Evolutionary conservation across 2,329 filamentous ascomycete species (phyloP).

Genomic region (Botrytis galanthina): DNA sequence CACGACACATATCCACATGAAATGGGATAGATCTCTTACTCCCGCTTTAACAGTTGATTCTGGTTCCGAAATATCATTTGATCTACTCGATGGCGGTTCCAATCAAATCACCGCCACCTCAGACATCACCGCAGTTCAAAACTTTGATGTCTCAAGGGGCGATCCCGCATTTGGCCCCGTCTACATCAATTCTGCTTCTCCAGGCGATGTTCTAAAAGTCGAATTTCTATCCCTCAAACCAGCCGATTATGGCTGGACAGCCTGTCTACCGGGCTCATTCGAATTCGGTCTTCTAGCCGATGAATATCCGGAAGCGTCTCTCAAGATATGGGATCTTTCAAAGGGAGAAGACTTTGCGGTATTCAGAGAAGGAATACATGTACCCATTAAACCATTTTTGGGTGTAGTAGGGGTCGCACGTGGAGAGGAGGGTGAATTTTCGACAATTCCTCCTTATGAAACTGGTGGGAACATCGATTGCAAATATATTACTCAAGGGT

Average conservation of each 20-base stretch:
- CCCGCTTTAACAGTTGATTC: conserved; percentile 49
- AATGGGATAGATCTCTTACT: conserved; percentile 48
- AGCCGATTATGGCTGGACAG: conserved; percentile 52
- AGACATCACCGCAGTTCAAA: conserved; percentile 41
- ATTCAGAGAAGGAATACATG: conserved; percentile 48
- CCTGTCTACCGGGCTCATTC: conserved; percentile 48
- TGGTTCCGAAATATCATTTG: conserved; percentile 48
- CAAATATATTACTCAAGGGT: conserved; percentile 47
- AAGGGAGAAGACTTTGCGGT: conserved; percentile 42
- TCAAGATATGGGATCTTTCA: conserved; percentile 51
- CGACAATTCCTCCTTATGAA: conserved; percentile 50
- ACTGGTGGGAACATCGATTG: conserved; percentile 57
- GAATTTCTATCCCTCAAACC: conserved; percentile 48
- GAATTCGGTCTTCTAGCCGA: conserved; percentile 50
- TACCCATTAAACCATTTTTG: conserved; percentile 52
- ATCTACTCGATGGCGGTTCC: conserved; percentile 50
- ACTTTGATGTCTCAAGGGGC: conserved; percentile 38
- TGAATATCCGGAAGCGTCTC: conserved; percentile 45
- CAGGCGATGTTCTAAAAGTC: conserved; percentile 52
- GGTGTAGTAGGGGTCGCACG: conserved; percentile 53
- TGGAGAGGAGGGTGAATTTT: conserved; percentile 45
- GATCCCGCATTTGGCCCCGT: conserved; percentile 54
- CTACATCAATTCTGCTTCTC: conserved; percentile 47
- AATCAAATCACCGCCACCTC: conserved; percentile 49
- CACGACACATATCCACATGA: conserved; percentile 42